Conservation (phyloP, 2,329 filamentous ascomycete species). For the Stachybotrys elegans region DNA sequence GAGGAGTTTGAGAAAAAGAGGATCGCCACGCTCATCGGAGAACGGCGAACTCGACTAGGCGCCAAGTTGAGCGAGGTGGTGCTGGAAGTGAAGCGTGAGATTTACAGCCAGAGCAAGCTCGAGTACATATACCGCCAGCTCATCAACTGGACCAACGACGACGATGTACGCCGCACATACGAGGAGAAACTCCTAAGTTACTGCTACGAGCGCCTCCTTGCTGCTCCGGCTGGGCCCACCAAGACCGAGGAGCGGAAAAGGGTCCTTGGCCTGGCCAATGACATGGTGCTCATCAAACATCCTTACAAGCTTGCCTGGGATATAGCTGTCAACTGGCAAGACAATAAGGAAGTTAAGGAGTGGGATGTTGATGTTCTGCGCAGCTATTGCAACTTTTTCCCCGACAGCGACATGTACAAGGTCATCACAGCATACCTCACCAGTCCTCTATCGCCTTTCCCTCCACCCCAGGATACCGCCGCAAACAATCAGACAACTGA, state of each 20-base stretch:
- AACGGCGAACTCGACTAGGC: conserved; percentile 81
- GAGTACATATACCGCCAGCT: conserved; percentile 75
- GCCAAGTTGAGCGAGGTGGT: conserved; percentile 81
- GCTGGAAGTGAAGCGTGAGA: conserved; percentile 79
- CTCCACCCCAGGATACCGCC: conserved; percentile 28
- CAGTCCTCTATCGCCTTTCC: conserved; percentile 81
- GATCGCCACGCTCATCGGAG: conserved; percentile 85
- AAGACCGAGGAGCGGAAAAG: conserved; percentile 69
- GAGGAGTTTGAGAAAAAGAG: conserved; percentile 83
- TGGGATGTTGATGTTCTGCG: conserved; percentile 75
- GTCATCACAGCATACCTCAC: conserved; percentile 77
- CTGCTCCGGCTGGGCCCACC: conserved; percentile 55
- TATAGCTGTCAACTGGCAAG: conserved; percentile 83
- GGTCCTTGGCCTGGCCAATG: conserved; percentile 72
- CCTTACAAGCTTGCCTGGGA: conserved; percentile 88
- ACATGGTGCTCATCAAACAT: conserved; percentile 96
- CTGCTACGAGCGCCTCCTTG: conserved; percentile 71
- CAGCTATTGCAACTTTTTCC: conserved; percentile 80
- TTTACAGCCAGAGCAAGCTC: conserved; percentile 70
- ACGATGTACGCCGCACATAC: conserved; percentile 75
- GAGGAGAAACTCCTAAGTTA: conserved; percentile 87
- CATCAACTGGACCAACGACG: conserved; percentile 86
- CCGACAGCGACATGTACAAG: conserved; percentile 74
- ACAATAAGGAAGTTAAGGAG: conserved; percentile 66
- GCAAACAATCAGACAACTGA: conserved; percentile 18